Base-by-base conservation (phyloP, 225 moss, liverwort and hornwort genomes). In the Rhytidiadelphus loreus region DNA sequence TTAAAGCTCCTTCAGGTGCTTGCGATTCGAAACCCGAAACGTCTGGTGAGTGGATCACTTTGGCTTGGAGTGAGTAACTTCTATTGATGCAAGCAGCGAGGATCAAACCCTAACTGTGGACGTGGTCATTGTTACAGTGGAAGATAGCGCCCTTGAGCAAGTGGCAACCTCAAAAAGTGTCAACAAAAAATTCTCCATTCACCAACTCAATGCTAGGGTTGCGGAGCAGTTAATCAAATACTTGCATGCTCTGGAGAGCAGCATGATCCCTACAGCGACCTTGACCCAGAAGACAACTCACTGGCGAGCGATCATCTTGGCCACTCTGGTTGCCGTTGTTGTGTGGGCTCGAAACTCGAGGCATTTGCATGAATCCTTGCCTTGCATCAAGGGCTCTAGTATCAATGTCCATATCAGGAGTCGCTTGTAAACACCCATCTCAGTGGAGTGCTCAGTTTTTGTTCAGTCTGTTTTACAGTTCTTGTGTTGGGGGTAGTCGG, bases 321-420 rank as follows among this genome's bases (percentile, higher is more conserved):
- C 91, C 84, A 93, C 93, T 83, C 63, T 93, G 52, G 77, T 91
- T 37, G 93, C 90, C 26, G 86, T 93, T 72, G 88, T 59, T 15
- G 61, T 93, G 65, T 93, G 93, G 93, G 91, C 91, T 53, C 76
- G 90, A 77, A 93, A 93, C 77, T 83, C 93, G 8, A 93, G 81
- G 81, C 88, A 93, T 44, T 88, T 93, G 79, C 91, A 91, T 28
- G 88, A 91, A 83, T 86, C 88, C 33, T 76, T 91, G 88, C 93
- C 93, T 62, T 61, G 57, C 88, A 62, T 91, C 48, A 81, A 35
- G 69, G 85, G 91, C 73, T 84, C 90, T 44, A 32, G 44, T 16
- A 91, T 93, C 77, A 90, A 91, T 61, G 87, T 93, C 25, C 93
- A 91, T 48, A 84, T 93, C 77, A 80, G 91, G 84, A 93, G 93